Conservation (phyloP, 345 rosid species). For the Linum trigynum region DNA sequence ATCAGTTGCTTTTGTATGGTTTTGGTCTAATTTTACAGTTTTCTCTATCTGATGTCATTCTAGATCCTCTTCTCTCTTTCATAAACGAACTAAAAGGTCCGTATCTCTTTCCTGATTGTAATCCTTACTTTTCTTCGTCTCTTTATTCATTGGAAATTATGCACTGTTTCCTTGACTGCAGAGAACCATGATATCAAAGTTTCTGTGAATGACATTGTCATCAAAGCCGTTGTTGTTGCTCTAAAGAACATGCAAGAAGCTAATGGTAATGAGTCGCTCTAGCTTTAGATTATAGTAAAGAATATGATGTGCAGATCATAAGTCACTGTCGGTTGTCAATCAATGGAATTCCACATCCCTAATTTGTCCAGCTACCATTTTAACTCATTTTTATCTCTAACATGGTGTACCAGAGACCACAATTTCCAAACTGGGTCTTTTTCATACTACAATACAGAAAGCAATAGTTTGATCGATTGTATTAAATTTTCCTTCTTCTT, state of each 20-base stretch:
- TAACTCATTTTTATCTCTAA: no score
- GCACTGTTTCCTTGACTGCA: constrained; percentile 25
- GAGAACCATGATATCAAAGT: constrained; percentile 77
- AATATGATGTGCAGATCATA: not conserved
- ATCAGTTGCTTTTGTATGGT: constrained; percentile 14
- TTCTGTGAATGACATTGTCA: constrained; percentile 92
- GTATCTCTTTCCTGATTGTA: constrained; percentile 1
- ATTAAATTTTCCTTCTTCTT: no score
- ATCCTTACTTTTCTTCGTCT: not conserved
- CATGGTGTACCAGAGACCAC: no score
- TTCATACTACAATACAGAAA: no score
- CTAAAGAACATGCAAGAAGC: constrained; percentile 78
- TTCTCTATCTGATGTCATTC: constrained; percentile 58
- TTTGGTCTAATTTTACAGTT: constrained; percentile 16
- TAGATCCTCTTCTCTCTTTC: constrained; percentile 93
- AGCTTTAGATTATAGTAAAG: constrained; percentile 8
- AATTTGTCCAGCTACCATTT: no score
- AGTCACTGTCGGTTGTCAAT: no score
- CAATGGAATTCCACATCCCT: no score
- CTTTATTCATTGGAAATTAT: no score
- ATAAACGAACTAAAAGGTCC: constrained; percentile 88
- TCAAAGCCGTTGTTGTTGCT: constrained; percentile 82
- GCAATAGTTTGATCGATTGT: no score
- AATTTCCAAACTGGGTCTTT: no score
- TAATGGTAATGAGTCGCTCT: constrained; percentile 53